phyloP scores from a whole-genome alignment of 1,284 basidiomycete genomes.

The Apiotrichum domesticum region DNA sequence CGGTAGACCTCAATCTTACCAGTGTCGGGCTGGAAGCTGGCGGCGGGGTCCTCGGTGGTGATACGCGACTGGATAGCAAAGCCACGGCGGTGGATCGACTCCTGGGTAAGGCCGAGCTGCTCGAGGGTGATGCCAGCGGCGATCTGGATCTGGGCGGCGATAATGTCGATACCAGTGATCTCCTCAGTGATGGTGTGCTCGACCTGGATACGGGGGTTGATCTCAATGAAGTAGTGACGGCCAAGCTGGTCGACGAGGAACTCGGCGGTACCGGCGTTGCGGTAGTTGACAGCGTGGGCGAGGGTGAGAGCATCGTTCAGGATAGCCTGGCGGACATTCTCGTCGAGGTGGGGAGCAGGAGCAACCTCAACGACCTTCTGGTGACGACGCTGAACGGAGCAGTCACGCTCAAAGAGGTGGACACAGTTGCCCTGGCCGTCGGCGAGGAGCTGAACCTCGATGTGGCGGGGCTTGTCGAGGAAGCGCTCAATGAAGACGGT shows the following conservation, averaged over 20 bases:
- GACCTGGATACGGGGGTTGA: constrained; percentile 96
- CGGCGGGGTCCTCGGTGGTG: constrained; percentile 93
- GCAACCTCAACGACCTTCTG: constrained; percentile 99
- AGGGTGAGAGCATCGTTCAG: constrained; percentile 88
- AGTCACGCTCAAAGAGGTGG: constrained; percentile 96
- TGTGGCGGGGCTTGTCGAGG: constrained; percentile 91
- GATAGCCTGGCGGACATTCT: constrained; percentile 83
- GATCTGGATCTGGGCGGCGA: constrained; percentile 97
- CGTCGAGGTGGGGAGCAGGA: constrained; percentile 87
- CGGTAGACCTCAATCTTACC: constrained; percentile 99
- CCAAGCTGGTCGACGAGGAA: constrained; percentile 94
- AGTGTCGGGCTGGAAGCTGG: constrained; percentile 94
- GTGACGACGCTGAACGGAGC: constrained; percentile 94
- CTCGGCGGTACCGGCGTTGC: constrained; percentile 95
- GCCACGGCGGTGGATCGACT: constrained; percentile 90
- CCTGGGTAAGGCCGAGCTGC: constrained; percentile 94
- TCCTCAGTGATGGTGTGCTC: constrained; percentile 99
- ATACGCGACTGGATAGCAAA: constrained; percentile 98
- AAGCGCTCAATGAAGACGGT: constrained; percentile 99
- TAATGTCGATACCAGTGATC: constrained; percentile 97
- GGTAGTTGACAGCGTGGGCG: constrained; percentile 84
- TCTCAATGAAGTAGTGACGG: constrained; percentile 98
- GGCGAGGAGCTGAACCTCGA: constrained; percentile 93
- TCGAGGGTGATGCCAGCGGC: constrained; percentile 92
- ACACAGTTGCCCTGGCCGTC: constrained; percentile 89